Evolutionary conservation across 2,329 filamentous ascomycete genomes (phyloP), one percentile per base, ranked within the genome.

Genomic region (Periconia sp.): DNA sequence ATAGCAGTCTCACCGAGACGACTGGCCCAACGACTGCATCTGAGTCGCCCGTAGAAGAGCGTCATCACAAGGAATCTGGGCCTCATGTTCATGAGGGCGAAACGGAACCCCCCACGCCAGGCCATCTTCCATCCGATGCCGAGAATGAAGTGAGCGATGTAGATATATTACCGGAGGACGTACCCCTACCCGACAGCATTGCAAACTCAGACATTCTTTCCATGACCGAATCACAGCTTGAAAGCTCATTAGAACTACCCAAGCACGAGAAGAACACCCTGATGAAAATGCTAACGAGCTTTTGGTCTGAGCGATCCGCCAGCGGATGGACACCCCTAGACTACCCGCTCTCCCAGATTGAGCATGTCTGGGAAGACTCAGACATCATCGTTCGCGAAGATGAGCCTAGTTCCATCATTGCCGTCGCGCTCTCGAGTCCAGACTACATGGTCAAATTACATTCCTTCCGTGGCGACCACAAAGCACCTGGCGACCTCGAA

Each of bases 311-410:
- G 71, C 84, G 94, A 39, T 97, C 94, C 34, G 90, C 95, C 17
- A 96, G 91, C 68, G 92, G 92, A 25, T 99, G 94, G 94, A 82
- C 87, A 5, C 83, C 87, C 16, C 80, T 99, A 15, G 94, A 99
- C 40, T 99, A 99, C 61, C 95, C 95, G 3, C 81, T 97, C 29
- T 69, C 72, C 15, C 61, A 87, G 32, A 89, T 86, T 12, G 94
- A 99, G 66, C 94, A 99, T 68, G 92, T 99, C 34, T 97, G 97
- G 73, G 88, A 91, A 40, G 92, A 99, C 71, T 95, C 91, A 7
- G 90, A 99, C 67, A 92, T 99, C 51, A 95, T 99, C 56, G 91
- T 99, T 25, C 85, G 94, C 26, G 94, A 99, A 70, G 94, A 99
- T 66, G 94, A 99, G 71, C 94, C 94, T 3, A 96, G 91, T 61